Conservation (phyloP, 2,329 filamentous ascomycete genomes). For the Neocatenulostroma microsporum region DNA sequence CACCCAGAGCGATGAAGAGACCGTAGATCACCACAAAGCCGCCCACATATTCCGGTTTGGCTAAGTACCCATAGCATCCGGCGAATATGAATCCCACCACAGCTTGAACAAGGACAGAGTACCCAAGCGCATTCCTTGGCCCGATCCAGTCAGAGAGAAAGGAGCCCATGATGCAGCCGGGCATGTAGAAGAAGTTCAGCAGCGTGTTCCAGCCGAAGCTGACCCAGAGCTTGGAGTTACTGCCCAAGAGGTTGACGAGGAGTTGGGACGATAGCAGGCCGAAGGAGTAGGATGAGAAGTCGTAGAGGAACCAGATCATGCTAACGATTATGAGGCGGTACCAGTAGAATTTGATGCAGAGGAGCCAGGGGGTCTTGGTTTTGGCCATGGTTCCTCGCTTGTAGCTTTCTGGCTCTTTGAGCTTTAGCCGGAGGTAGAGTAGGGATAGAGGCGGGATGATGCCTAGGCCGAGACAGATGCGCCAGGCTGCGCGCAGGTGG, state of each 20-base stretch:
- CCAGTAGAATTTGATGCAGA: constrained; percentile 62
- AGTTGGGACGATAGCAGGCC: constrained; percentile 44
- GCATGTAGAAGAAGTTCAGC: constrained; percentile 63
- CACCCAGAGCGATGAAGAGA: constrained; percentile 67
- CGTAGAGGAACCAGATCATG: constrained; percentile 73
- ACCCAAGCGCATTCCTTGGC: constrained; percentile 63
- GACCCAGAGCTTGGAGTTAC: constrained; percentile 54
- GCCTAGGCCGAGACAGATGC: constrained; percentile 69
- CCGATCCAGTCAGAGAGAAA: constrained; percentile 72
- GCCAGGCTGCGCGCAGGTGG: constrained; percentile 72
- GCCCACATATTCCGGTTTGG: constrained; percentile 57
- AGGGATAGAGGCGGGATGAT: constrained; percentile 68
- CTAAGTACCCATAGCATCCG: constrained; percentile 64
- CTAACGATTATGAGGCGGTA: constrained; percentile 61
- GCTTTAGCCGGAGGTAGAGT: constrained; percentile 61
- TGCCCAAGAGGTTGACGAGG: constrained; percentile 7
- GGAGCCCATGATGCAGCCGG: constrained; percentile 70
- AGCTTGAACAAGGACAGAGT: constrained; percentile 65
- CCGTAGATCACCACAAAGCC: constrained; percentile 74
- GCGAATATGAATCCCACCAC: constrained; percentile 85
- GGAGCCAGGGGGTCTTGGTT: constrained; percentile 43
- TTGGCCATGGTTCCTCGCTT: constrained; percentile 59
- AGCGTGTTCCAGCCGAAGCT: constrained; percentile 62
- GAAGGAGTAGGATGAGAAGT: constrained; percentile 78
- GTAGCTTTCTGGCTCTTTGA: constrained; percentile 74